Evolutionary conservation across 805 yeast species (phyloP).

Genomic region (Ogataea nitratoaversa): DNA sequence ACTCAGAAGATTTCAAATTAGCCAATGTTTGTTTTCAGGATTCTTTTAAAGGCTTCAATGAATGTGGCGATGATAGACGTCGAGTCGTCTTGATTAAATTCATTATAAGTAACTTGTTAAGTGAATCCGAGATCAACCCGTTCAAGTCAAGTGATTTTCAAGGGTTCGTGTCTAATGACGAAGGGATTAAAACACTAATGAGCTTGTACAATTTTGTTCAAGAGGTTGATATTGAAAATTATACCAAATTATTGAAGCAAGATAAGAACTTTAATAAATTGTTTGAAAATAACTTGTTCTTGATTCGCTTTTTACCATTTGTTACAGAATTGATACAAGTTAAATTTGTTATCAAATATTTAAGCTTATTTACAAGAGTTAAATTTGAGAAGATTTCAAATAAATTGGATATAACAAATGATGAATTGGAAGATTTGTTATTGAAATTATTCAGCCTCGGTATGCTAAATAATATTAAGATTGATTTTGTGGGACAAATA

Average conservation of each 20-base stretch:
- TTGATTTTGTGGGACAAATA: conserved; percentile 22
- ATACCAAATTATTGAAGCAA: conserved; percentile 15
- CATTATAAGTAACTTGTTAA: conserved; percentile 55
- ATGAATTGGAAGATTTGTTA: conserved; percentile 19
- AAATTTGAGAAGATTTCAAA: conserved; percentile 16
- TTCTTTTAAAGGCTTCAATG: conserved; percentile 44
- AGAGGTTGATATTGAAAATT: conserved; percentile 20
- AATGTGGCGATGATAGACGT: conserved; percentile 58
- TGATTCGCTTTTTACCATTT: conserved; percentile 21
- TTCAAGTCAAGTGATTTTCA: conserved; percentile 69
- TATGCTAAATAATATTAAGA: conserved; percentile 16
- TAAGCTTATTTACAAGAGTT: conserved; percentile 21
- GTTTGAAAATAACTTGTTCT: conserved; percentile 11
- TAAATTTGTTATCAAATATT: conserved; percentile 20
- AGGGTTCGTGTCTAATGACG: conserved; percentile 22
- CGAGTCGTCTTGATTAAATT: conserved; percentile 55
- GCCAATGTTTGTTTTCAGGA: conserved; percentile 50
- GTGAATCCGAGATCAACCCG: conserved; percentile 65
- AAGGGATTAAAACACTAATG: conserved; percentile 21
- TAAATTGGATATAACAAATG: conserved; percentile 16
- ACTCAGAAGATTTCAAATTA: conserved; percentile 50
- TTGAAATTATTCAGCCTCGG: conserved; percentile 26
- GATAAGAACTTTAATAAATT: conserved; percentile 9
- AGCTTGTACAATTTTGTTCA: conserved; percentile 25
- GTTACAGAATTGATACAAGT: conserved; percentile 23